These are phyloP conservation scores for Mycena sanguinolenta DNA, from an alignment of 768 basidiomycete genomes.

Conservation along the genomic window DNA sequence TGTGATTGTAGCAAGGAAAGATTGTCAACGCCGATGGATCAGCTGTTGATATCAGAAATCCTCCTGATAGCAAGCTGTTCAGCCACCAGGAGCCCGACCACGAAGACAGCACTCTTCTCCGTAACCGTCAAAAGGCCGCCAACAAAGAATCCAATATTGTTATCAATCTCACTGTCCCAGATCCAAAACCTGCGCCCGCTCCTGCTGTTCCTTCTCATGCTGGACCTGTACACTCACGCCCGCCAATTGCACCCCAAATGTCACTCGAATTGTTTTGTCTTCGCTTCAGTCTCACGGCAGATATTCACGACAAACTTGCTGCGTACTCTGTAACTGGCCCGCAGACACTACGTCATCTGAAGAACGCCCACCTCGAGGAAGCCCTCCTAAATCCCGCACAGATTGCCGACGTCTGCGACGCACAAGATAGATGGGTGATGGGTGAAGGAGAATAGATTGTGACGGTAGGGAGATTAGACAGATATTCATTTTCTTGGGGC, in stretches of 20 bases:
- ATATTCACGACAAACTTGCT: background rate
- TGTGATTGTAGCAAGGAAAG: slow-evolving; percentile 6
- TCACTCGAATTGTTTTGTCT: background rate
- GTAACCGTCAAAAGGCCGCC: background rate
- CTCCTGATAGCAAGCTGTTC: slow-evolving; percentile 1
- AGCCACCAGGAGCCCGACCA: background rate
- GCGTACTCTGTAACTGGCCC: background rate
- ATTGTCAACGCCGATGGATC: background rate
- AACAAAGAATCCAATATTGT: slow-evolving; percentile 11
- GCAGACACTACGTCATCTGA: background rate
- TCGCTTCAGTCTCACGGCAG: background rate
- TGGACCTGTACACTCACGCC: background rate
- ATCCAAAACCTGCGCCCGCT: background rate
- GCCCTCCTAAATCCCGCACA: background rate
- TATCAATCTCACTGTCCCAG: slow-evolving; percentile 10
- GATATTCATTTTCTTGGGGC: too few relatives aligned
- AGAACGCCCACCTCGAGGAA: background rate
- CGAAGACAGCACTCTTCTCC: background rate
- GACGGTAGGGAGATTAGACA: too few relatives aligned
- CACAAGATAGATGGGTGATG: background rate
- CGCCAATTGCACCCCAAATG: background rate
- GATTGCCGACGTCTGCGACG: background rate
- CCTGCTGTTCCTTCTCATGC: background rate
- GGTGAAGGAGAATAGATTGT: background rate
- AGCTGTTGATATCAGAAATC: background rate